Evolutionary conservation across 345 rosid genomes (phyloP), one percentile per base, ranked within the genome.

Genomic region (Pistacia vera): DNA sequence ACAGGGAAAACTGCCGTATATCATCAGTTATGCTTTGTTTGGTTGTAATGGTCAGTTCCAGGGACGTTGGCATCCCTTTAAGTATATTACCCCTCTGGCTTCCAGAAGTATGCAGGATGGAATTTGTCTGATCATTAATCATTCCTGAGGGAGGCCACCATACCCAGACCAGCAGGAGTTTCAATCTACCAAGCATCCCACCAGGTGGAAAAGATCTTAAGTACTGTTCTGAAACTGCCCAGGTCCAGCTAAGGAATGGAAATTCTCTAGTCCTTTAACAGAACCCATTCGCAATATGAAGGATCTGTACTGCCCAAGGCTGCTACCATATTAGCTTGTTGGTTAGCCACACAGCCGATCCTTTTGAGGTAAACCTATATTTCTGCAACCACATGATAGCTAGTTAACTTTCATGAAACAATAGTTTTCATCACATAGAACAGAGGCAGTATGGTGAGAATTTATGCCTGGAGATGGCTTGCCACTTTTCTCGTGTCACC

Each of bases 401-500:
- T 10, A 36, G 41, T 80, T 70, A 88, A 80, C 79, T 79, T 71
- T 63, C 51, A 14, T 36, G 54, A 66, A 58, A 63, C 14, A 63
- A 57, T 67, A 63, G 64, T 73, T 46, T 72, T 35, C 6, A 62
- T 6, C 13, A 6, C 2, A 35, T 44, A 68, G 56, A 61, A 52
- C 28, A 28, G 9, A 30, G 33, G 18, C 6, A 41, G 14, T 25
- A 18, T 62, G 54, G 56, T 57, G 48, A 62, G 81, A 78, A 65
- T 66, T 36, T 63, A 35, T 78, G 81, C 98, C 98, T 95, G 98
- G 77, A 95, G 93, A 81, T 95, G 99, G 84, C 99, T 95, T 59
- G 97, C 98, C 38, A 95, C 97, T 95, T 93, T 82, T 95, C 99
- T 81, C 98, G 88, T 56, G 96, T 91, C 58, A 95, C 92, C 66